Evolutionary conservation across 345 rosid species (phyloP), one percentile per base, ranked within the genome.

Genomic region (Murraya paniculata): DNA sequence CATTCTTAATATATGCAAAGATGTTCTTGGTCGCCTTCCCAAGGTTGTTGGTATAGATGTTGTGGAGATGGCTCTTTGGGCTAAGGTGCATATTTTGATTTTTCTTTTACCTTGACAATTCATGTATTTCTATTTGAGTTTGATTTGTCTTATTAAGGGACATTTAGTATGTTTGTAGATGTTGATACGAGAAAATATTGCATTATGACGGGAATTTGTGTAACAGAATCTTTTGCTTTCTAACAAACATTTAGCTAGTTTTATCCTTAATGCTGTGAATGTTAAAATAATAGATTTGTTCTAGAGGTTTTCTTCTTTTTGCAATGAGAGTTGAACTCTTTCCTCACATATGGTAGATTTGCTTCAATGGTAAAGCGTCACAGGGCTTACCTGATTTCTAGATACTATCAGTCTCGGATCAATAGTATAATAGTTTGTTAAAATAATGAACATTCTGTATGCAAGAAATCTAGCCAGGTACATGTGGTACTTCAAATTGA

Each of bases 31-130:
- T 74, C 89, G 89, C 33, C 89, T 94, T 79, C 98, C 98, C 25
- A 94, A 91, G 87, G 94, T 93, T 70, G 93, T 90, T 73, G 98
- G 98, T 72, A 86, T 93, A 82, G 98, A 94, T 92, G 83, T 94
- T 18, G 98, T 94, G 50, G 98, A 94, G 88, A 92, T 92, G 98
- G 97, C 98, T 77, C 88, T 94, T 82, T 94, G 98, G 98, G 99
- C 98, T 81, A 96, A 96, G 99, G 98, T 96, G 78, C 60, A 64
- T 76, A 41, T 64, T 30, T 66, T 59, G 64, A 76, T 64, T 59
- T 59, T 75, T 45, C 72, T 77, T 71, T 38, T 80, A 77, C 79
- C 71, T 81, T 78, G 50, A 70, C 66, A 67, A 35, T 73, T 66
- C 70, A 14, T 25, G 10, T 48, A 6, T 8, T 64, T 75, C 33